phyloP scores from a whole-genome alignment of 2,329 filamentous ascomycete species.

The Neoascochyta sp. region DNA sequence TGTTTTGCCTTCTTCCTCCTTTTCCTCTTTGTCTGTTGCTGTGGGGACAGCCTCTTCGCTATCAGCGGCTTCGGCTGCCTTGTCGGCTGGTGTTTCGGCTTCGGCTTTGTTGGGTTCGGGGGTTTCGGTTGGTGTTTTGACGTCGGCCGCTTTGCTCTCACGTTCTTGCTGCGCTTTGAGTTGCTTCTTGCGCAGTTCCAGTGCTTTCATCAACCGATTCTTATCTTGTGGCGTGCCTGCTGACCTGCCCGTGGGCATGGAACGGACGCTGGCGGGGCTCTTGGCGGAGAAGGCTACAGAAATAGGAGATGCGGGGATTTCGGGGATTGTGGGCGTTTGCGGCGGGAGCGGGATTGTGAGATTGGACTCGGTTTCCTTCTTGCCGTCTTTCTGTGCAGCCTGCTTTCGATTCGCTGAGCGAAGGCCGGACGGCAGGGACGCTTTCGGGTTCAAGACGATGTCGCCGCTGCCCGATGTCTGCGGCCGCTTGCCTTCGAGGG shows the following conservation, averaged over 20 bases:
- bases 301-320: constrained; percentile 35
- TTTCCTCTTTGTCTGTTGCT: constrained; percentile 1
- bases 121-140: constrained; percentile 7
- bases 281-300: constrained; percentile 39
- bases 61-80: neutral
- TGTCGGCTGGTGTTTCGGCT: constrained; percentile 5
- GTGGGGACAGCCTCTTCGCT: neutral
- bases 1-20: constrained; percentile 7
- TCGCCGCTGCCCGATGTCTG: constrained; percentile 52
- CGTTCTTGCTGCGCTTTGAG: constrained; percentile 45
- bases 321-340: constrained; percentile 34
- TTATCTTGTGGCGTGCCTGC: constrained; percentile 80
- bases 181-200: constrained; percentile 84
- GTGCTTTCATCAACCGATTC: constrained; percentile 85
- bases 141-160: constrained; percentile 18
- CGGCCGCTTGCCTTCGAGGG: constrained; percentile 61
- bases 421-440: constrained; percentile 75
- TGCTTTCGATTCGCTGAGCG: constrained; percentile 48
- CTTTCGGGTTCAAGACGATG: constrained; percentile 62
- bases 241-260: constrained; percentile 46
- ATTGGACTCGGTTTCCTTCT: constrained; percentile 33
- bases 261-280: constrained; percentile 41
- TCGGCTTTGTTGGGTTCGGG: constrained; percentile 1
- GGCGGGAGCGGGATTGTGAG: constrained; percentile 29
- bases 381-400: constrained; percentile 32